Percentiles rank a stretch among this genome's conserved stretches.
These are phyloP conservation scores for Russula foetens DNA, from an alignment of 768 basidiomycete genomes.

Conservation along the genomic window DNA sequence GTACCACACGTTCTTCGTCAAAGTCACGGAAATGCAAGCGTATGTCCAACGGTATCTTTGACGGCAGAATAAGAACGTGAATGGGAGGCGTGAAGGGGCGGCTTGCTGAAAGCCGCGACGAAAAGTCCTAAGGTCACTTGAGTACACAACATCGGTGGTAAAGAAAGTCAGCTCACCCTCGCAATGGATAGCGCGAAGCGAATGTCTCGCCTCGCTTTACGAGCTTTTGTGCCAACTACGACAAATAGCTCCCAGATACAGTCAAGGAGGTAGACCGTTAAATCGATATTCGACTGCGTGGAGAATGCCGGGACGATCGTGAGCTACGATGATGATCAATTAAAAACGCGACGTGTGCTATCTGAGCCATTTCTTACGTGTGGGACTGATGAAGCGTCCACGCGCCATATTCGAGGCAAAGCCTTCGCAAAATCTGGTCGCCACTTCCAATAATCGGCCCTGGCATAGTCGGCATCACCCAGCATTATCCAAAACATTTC, in stretches of 20 bases:
- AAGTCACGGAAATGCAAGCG: slow-evolving; percentile 58
- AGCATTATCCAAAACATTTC: slow-evolving; percentile 86
- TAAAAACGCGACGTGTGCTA: too few species aligned
- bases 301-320: slow-evolving; percentile 36
- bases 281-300: slow-evolving; percentile 31
- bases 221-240: slow-evolving; percentile 58
- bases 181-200: slow-evolving; percentile 51
- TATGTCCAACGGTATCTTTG: slow-evolving; percentile 65
- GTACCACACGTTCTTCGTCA: slow-evolving; percentile 53
- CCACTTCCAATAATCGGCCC: slow-evolving; percentile 82
- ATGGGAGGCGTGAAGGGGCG: slow-evolving; percentile 67
- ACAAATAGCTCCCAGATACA: slow-evolving; percentile 79
- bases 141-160: not conserved
- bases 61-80: slow-evolving; percentile 67
- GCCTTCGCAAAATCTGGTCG: slow-evolving; percentile 32
- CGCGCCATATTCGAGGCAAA: slow-evolving; percentile 53
- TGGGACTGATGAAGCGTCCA: slow-evolving; percentile 30
- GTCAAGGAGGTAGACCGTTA: slow-evolving; percentile 58
- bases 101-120: slow-evolving; percentile 38
- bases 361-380: not conserved
- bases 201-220: slow-evolving; percentile 52
- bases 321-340: slow-evolving; percentile 34
- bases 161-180: slow-evolving; percentile 33
- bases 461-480: slow-evolving; percentile 67
- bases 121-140: slow-evolving; percentile 42